phyloP scores from a whole-genome alignment of 495 filamentous ascomycete species.

The Penicillium turbatum region DNA sequence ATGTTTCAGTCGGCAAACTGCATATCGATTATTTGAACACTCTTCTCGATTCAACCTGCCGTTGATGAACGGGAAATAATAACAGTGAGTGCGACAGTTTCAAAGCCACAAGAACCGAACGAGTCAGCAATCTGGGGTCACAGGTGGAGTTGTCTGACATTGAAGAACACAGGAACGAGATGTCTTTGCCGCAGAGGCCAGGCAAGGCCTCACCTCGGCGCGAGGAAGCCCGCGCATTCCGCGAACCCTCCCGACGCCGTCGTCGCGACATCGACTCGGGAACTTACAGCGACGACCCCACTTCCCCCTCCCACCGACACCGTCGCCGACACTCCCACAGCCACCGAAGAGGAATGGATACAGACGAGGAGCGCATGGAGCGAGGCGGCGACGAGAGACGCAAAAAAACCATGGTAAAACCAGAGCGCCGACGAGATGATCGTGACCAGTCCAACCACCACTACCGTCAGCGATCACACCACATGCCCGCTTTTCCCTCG shows the following conservation, averaged over 20 bases:
- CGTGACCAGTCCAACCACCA: conserved; percentile 88
- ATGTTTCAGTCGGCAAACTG: conserved; percentile 9
- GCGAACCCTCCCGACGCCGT: conserved; percentile 65
- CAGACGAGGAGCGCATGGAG: conserved; percentile 38
- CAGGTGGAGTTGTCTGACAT: neutral
- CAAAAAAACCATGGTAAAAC: conserved; percentile 81
- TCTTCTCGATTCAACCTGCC: neutral
- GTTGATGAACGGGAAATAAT: neutral
- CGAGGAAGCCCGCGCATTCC: conserved; percentile 57
- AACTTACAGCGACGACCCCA: conserved; percentile 44
- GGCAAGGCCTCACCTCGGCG: conserved; percentile 53
- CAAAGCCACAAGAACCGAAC: neutral
- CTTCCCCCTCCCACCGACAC: conserved; percentile 32
- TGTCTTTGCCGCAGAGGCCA: conserved; percentile 68
- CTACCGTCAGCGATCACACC: conserved; percentile 73
- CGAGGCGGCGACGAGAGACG: conserved; percentile 42
- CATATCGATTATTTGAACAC: neutral
- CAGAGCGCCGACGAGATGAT: conserved; percentile 79
- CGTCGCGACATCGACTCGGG: conserved; percentile 65
- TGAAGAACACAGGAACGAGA: conserved; percentile 24
- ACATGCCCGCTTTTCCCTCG: conserved; percentile 83
- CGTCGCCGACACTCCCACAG: conserved; percentile 36
- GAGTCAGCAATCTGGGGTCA: neutral
- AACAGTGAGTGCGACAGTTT: neutral
- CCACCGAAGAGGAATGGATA: conserved; percentile 30